phyloP scores from a whole-genome alignment of 1,139 yeast genomes.

The Kluyveromyces sp. region DNA sequence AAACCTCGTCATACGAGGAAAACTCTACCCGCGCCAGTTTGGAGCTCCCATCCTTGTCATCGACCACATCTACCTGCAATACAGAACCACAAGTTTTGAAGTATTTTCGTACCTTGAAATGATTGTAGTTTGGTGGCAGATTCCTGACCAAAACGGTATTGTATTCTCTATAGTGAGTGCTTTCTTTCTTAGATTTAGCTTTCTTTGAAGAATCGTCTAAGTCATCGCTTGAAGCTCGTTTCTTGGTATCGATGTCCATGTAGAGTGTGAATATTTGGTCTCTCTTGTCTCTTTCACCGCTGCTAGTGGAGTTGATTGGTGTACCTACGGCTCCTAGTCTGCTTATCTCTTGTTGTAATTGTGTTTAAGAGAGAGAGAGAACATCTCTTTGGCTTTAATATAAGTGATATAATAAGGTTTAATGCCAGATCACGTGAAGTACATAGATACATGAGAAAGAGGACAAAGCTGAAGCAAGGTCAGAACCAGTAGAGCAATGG shows the following conservation, averaged over 20 bases:
- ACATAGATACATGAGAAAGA: too few species aligned
- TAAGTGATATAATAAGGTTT: too few species aligned
- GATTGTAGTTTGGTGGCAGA: conserved; percentile 28
- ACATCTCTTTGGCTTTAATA: too few species aligned
- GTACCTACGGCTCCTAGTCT: too few species aligned
- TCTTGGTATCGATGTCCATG: neutral
- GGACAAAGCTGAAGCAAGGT: too few species aligned
- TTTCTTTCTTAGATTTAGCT: neutral
- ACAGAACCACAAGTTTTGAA: conserved; percentile 61
- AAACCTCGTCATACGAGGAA: conserved; percentile 39
- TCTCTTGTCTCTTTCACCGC: too few species aligned
- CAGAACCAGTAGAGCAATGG: too few species aligned
- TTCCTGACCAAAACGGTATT: conserved; percentile 25
- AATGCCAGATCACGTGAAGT: too few species aligned
- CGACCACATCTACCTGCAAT: conserved; percentile 30
- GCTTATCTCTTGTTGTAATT: too few species aligned
- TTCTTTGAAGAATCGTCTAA: neutral
- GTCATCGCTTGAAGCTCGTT: neutral
- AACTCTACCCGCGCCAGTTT: conserved; percentile 51
- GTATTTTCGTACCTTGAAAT: conserved; percentile 32
- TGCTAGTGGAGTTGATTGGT: too few species aligned
- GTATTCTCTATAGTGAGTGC: conserved; percentile 17
- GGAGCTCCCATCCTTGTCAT: conserved; percentile 18
- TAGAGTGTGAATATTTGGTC: neutral
- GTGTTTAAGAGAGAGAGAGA: too few species aligned